Evolutionary conservation across 768 basidiomycete genomes (phyloP), one percentile per base, ranked within the genome.

Genomic region (Pleurotus ostreatus): DNA sequence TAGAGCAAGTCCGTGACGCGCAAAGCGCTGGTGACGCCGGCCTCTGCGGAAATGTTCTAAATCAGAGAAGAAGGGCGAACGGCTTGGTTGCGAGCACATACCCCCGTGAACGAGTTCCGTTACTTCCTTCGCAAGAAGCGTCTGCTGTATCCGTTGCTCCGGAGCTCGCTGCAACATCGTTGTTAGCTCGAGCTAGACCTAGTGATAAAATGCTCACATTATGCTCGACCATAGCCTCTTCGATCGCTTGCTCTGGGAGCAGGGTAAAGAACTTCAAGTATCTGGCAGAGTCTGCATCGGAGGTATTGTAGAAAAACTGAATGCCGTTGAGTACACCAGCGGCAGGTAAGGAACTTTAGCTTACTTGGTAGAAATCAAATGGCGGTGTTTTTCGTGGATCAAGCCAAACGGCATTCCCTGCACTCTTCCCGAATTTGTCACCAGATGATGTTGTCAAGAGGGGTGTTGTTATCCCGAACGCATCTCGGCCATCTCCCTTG

Each of bases 381-480:
- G 89, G 79, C 60, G 89, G 91, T 2, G 96, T 98, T 65, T 90
- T 68, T 11, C 71, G 65, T 23, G 81, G 73, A 66, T 97, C 86
- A 38, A 99, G 74, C 91, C 96, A 98, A 1, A 99, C 73, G 1
- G 96, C 96, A 63, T 98, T 98, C 2, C 96, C 95, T 0, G 92
- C 89, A 62, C 91, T 94, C 77, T 99, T 99, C 5, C 96, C 97
- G 69, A 98, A 96, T 74, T 99, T 99, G 65, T 92, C 89, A 0
- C 97, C 97, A 1, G 80, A 79, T 1, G 90, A 78, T 0, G 92
- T 95, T 9, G 94, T 95, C 40, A 99, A 77, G 22, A 99, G 75
- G n/a, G 95, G 96, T 2, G 95, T 94, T 0, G 96, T 98, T 47
- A 99, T 69, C 1, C 94, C 96, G 66, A 81, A 96, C 5, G 83